A percentile compares a stretch with the other conserved stretches of the same genome.
Evolutionary conservation across 1,284 basidiomycete genomes (phyloP).

Genomic region (Trichosporon faecale): DNA sequence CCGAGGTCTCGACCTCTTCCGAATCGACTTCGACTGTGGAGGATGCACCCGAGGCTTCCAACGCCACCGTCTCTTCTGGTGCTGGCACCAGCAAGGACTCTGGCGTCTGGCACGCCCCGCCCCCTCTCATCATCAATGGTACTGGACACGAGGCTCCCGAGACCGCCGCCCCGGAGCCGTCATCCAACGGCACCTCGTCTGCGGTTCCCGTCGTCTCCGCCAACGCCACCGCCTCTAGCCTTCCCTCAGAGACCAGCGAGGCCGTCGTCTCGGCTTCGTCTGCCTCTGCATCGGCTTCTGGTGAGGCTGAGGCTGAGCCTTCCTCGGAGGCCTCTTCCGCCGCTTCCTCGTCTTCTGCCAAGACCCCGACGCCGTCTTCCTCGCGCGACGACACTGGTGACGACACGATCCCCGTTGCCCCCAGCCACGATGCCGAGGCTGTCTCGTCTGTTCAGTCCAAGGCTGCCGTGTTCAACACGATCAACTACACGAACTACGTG

Average conservation of each 20-base stretch:
- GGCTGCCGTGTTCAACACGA: constrained; percentile 33
- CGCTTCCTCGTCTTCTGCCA: background rate
- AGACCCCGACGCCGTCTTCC: constrained; percentile 21
- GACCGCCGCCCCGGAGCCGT: background rate
- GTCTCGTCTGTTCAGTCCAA: constrained; percentile 34
- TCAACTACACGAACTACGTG: constrained; percentile 43
- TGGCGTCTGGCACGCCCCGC: constrained; percentile 3
- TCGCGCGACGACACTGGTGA: constrained; percentile 22
- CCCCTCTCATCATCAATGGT: constrained; percentile 6
- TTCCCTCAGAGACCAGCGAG: background rate
- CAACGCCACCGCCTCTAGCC: constrained; percentile 6
- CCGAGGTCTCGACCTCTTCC: background rate
- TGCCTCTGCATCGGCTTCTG: constrained; percentile 4
- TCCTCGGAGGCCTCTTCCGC: background rate
- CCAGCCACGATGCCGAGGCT: constrained; percentile 29
- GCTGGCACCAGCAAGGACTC: background rate
- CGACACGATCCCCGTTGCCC: constrained; percentile 36
- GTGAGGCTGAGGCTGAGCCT: background rate
- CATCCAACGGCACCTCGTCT: constrained; percentile 11
- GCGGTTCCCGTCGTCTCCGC: constrained; percentile 6
- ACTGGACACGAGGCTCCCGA: constrained; percentile 4
- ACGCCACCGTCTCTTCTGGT: background rate
- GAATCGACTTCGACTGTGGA: constrained; percentile 5
- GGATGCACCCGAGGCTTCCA: background rate
- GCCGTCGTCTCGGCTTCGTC: constrained; percentile 2